Percentiles rank a stretch among this genome's conserved stretches.
Evolutionary conservation across 768 basidiomycete species (phyloP).

Genomic region (Auricularia sp.): DNA sequence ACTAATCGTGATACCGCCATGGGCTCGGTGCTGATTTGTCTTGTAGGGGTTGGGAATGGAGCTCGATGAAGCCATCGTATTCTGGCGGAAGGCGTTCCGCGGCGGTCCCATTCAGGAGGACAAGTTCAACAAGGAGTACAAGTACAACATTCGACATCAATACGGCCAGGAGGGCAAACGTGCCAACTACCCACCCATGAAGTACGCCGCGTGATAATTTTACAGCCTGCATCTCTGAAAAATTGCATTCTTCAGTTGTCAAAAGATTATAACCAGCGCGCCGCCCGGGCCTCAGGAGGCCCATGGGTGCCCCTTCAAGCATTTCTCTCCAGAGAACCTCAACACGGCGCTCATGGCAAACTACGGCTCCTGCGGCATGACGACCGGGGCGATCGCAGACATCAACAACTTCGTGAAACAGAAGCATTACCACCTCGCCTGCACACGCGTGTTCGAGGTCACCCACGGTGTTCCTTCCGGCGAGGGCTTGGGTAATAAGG

Average conservation of each 20-base stretch:
- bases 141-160: slow-evolving; percentile 92
- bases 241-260: slow-evolving; percentile 50
- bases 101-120: slow-evolving; percentile 64
- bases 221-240: neutral
- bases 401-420: slow-evolving; percentile 70
- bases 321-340: slow-evolving; percentile 74
- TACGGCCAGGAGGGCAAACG: slow-evolving; percentile 92
- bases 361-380: slow-evolving; percentile 56
- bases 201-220: slow-evolving; percentile 32
- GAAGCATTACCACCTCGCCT: slow-evolving; percentile 87
- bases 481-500: slow-evolving; percentile 76
- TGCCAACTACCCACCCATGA: slow-evolving; percentile 89
- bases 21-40: neutral
- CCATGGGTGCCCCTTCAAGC: slow-evolving; percentile 90
- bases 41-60: slow-evolving; percentile 80
- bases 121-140: slow-evolving; percentile 95
- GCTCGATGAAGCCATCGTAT: slow-evolving; percentile 85
- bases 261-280: slow-evolving; percentile 66
- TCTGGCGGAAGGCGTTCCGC: slow-evolving; percentile 83
- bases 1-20: neutral
- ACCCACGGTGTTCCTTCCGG: slow-evolving; percentile 89
- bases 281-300: slow-evolving; percentile 58
- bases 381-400: slow-evolving; percentile 64
- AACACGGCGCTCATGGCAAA: slow-evolving; percentile 60
- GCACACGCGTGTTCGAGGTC: slow-evolving; percentile 92